These are phyloP conservation scores for Dactylellina haptotyla DNA, from an alignment of 2,329 filamentous ascomycete genomes.

Conservation along the genomic window DNA sequence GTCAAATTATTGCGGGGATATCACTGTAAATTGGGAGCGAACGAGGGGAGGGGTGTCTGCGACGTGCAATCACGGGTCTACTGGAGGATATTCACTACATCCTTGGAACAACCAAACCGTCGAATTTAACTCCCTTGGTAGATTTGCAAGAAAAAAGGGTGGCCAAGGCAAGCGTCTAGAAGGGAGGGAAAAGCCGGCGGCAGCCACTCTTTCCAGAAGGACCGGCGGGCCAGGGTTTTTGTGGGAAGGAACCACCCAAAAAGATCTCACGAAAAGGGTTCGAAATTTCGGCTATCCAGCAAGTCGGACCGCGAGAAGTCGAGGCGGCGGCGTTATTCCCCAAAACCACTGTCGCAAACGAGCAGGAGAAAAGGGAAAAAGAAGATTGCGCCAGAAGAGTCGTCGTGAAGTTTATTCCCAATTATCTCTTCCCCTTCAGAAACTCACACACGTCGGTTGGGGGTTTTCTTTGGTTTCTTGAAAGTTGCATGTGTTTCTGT, in stretches of 20 bases:
- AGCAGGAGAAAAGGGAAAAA: slow-evolving; percentile 39
- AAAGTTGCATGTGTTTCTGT: slow-evolving; percentile 38
- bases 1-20: slow-evolving; percentile 24
- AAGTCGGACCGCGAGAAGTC: slow-evolving; percentile 51
- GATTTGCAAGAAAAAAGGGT: slow-evolving; percentile 24
- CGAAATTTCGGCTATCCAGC: slow-evolving; percentile 54
- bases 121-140: slow-evolving; percentile 51
- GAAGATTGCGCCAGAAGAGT: slow-evolving; percentile 2
- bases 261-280: slow-evolving; percentile 18
- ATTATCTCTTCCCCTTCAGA: slow-evolving; percentile 16
- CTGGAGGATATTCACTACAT: slow-evolving; percentile 33
- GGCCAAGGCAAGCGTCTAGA: slow-evolving; percentile 16
- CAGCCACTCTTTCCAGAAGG: slow-evolving; percentile 39
- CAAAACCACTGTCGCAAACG: slow-evolving; percentile 40
- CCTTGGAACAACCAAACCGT: slow-evolving; percentile 47
- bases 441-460: not conserved
- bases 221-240: slow-evolving; percentile 28
- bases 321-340: slow-evolving; percentile 46
- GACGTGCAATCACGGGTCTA: slow-evolving; percentile 39
- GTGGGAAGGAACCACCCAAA: slow-evolving; percentile 18
- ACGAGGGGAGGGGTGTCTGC: slow-evolving; percentile 30
- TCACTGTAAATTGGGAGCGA: slow-evolving; percentile 4
- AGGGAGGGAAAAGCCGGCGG: slow-evolving; percentile 10
- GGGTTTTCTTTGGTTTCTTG: slow-evolving; percentile 25
- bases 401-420: slow-evolving; percentile 26